Percentiles rank a stretch among this genome's conserved stretches.
Conservation (phyloP, 257 asterid species). For the Solanum lycopersicoides region DNA sequence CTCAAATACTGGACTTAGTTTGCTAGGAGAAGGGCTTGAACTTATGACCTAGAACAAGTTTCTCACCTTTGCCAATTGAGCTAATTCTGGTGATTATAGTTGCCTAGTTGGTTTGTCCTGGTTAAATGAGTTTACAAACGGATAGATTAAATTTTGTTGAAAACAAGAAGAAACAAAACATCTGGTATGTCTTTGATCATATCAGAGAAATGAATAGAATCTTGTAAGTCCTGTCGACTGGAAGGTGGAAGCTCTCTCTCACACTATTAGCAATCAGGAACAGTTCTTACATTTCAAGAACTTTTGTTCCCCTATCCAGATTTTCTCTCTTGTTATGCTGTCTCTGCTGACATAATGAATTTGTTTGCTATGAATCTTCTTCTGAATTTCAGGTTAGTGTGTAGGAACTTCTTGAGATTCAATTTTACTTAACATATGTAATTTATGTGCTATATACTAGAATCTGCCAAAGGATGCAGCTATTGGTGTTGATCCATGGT, state of each 20-base stretch:
- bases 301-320: neutral
- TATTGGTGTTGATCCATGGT: slow-evolving; percentile 93
- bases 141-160: neutral
- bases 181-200: neutral
- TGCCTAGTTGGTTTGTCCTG: neutral
- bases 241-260: neutral
- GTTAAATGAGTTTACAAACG: neutral
- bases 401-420: neutral
- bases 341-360: neutral
- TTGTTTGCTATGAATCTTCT: neutral
- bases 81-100: neutral
- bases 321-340: neutral
- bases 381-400: neutral
- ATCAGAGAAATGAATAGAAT: neutral
- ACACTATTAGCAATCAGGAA: neutral
- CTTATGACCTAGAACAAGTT: neutral
- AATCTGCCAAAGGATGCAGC: slow-evolving; percentile 65
- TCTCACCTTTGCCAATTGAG: neutral
- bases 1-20: neutral
- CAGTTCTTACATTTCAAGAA: neutral
- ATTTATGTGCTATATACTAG: slow-evolving; percentile 35
- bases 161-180: neutral
- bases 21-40: neutral
- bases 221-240: neutral
- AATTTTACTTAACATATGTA: neutral